A percentile compares a stretch with the other conserved stretches of the same genome.
Conservation (phyloP, 164 flowering plant genomes). For the Piper longum region DNA sequence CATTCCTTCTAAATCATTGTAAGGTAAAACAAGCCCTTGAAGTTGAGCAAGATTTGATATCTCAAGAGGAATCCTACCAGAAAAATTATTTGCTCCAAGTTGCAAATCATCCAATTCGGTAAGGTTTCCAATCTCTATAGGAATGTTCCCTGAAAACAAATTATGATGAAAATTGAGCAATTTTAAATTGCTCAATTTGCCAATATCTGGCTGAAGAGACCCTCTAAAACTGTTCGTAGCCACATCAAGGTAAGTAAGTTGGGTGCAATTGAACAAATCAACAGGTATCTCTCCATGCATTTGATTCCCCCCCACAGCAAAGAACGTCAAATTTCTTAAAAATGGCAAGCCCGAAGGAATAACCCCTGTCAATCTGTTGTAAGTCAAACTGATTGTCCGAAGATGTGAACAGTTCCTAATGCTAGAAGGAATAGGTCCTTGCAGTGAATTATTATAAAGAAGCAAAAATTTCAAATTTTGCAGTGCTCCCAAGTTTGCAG, state of each 20-base stretch:
- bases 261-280: slow-evolving; percentile 52
- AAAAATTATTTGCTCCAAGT: slow-evolving; percentile 24
- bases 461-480: slow-evolving; percentile 31
- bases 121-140: slow-evolving; percentile 39
- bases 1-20: slow-evolving; percentile 44
- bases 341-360: slow-evolving; percentile 44
- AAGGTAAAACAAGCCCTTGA: slow-evolving; percentile 40
- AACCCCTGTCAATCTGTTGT: slow-evolving; percentile 40
- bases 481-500: slow-evolving; percentile 39
- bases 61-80: slow-evolving; percentile 35
- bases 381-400: slow-evolving; percentile 12
- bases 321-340: slow-evolving; percentile 34
- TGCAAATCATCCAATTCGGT: slow-evolving; percentile 19
- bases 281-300: slow-evolving; percentile 55
- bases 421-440: slow-evolving; percentile 55
- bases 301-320: slow-evolving; percentile 29
- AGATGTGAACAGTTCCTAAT: slow-evolving; percentile 52
- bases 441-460: slow-evolving; percentile 24
- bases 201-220: slow-evolving; percentile 21
- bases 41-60: slow-evolving; percentile 40
- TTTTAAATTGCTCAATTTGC: slow-evolving; percentile 25
- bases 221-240: slow-evolving; percentile 33
- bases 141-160: slow-evolving; percentile 34
- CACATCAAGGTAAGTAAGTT: slow-evolving; percentile 27
- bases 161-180: slow-evolving; percentile 16